Evolutionary conservation across 2,329 filamentous ascomycete species (phyloP).

Genomic region (Davidsoniella neocaledoniae): DNA sequence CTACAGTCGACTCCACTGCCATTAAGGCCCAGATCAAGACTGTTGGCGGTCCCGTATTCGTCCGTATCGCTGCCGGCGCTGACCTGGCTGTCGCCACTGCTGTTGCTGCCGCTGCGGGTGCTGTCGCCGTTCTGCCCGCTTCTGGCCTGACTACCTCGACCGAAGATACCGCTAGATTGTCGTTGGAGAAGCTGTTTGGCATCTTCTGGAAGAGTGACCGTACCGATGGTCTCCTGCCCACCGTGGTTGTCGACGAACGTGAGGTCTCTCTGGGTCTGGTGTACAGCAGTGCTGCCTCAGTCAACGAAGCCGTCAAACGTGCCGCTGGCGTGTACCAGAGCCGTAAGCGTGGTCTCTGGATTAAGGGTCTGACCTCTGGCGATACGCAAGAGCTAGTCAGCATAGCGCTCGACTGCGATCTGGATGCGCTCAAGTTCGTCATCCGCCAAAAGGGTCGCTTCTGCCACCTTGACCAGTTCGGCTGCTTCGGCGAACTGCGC

Average conservation of each 20-base stretch:
- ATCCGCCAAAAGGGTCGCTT: conserved; percentile 84
- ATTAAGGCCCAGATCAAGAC: conserved; percentile 29
- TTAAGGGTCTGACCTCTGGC: conserved; percentile 88
- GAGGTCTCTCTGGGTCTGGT: conserved; percentile 76
- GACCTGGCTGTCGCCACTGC: conserved; percentile 20
- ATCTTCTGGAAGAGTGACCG: conserved; percentile 66
- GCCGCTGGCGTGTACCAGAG: conserved; percentile 81
- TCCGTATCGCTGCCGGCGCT: conserved; percentile 32
- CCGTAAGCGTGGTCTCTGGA: conserved; percentile 86
- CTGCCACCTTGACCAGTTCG: conserved; percentile 83
- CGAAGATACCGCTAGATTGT: conserved; percentile 42
- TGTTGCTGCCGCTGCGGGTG: conserved; percentile 31
- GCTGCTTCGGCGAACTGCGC: conserved; percentile 74
- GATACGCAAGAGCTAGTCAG: conserved; percentile 81
- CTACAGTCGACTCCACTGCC: conserved; percentile 22
- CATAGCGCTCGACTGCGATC: conserved; percentile 80
- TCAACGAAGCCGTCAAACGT: conserved; percentile 70
- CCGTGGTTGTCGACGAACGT: conserved; percentile 77
- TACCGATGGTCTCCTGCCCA: conserved; percentile 69
- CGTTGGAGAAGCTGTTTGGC: conserved; percentile 54
- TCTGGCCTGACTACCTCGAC: conserved; percentile 51
- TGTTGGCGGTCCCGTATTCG: conserved; percentile 31
- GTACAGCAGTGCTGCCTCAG: conserved; percentile 84
- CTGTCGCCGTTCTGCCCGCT: conserved; percentile 61
- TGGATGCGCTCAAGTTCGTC: conserved; percentile 77